Conservation (phyloP, 331 rosid genomes). For the Pyrus hybrid region DNA sequence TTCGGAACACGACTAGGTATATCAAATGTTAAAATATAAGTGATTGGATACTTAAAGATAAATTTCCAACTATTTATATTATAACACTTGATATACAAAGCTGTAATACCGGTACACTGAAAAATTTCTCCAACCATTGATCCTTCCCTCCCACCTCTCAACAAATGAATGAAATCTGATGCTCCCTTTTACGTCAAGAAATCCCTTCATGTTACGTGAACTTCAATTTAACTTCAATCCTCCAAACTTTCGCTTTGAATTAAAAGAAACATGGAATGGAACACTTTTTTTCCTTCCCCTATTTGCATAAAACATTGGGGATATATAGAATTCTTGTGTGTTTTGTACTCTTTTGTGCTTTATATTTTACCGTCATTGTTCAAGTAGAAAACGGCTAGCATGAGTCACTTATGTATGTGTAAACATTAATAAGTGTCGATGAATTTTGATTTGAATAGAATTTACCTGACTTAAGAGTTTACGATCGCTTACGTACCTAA, state of each 20-base stretch:
- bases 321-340: background rate
- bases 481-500: too few species aligned
- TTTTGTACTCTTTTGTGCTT: background rate
- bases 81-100: fast-evolving
- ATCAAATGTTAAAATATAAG: too few species aligned
- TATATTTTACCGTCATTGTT: too few species aligned
- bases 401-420: background rate
- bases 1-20: fast-evolving
- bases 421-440: background rate
- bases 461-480: too few species aligned
- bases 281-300: background rate
- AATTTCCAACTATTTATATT: too few species aligned
- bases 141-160: background rate
- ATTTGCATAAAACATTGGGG: background rate
- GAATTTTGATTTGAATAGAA: background rate
- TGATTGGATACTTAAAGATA: too few species aligned
- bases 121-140: background rate
- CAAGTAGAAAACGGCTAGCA: background rate
- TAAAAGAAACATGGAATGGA: background rate
- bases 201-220: constrained; percentile 24
- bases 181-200: constrained; percentile 43
- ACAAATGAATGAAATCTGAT: constrained; percentile 12
- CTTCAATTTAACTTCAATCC: constrained; percentile 20
- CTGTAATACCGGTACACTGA: too few species aligned
- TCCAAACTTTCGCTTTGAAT: constrained; percentile 4